Conservation (phyloP, 1,284 basidiomycete genomes). For the Sutorius eximius region DNA sequence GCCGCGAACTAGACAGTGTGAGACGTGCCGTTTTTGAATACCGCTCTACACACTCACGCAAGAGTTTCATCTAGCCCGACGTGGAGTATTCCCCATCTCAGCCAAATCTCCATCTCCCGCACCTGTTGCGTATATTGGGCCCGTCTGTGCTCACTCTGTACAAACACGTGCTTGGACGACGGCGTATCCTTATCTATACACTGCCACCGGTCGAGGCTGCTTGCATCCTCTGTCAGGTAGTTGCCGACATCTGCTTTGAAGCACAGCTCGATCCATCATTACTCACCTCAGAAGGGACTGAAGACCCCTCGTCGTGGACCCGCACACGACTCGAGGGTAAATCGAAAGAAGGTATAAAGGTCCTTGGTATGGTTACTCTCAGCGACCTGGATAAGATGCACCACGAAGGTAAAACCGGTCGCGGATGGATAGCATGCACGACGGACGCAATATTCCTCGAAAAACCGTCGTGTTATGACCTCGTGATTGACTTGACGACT, state of each 20-base stretch:
- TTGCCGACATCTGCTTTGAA: constrained; percentile 69
- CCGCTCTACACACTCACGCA: constrained; percentile 2
- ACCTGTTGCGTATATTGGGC: constrained; percentile 65
- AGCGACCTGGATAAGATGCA: constrained; percentile 64
- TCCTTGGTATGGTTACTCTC: constrained; percentile 76
- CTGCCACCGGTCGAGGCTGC: constrained; percentile 75
- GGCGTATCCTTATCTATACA: constrained; percentile 72
- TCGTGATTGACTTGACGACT: constrained; percentile 73
- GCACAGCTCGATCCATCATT: constrained; percentile 42
- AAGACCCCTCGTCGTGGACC: constrained; percentile 23
- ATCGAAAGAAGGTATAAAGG: constrained; percentile 55
- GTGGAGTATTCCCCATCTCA: constrained; percentile 38
- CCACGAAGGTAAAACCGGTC: constrained; percentile 52
- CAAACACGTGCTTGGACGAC: constrained; percentile 71
- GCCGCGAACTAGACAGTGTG: constrained; percentile 57
- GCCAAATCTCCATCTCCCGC: constrained; percentile 44
- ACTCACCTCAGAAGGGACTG: constrained; percentile 21
- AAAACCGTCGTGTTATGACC: constrained; percentile 71
- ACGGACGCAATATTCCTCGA: constrained; percentile 81
- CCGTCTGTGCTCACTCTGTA: constrained; percentile 74
- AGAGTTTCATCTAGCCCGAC: constrained; percentile 31
- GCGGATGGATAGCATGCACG: constrained; percentile 81
- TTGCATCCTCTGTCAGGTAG: constrained; percentile 71
- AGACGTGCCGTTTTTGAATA: constrained; percentile 14
- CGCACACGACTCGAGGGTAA: constrained; percentile 42